Evolutionary conservation across 2,329 filamentous ascomycete species (phyloP).

Genomic region (Metarhizium brunneum): DNA sequence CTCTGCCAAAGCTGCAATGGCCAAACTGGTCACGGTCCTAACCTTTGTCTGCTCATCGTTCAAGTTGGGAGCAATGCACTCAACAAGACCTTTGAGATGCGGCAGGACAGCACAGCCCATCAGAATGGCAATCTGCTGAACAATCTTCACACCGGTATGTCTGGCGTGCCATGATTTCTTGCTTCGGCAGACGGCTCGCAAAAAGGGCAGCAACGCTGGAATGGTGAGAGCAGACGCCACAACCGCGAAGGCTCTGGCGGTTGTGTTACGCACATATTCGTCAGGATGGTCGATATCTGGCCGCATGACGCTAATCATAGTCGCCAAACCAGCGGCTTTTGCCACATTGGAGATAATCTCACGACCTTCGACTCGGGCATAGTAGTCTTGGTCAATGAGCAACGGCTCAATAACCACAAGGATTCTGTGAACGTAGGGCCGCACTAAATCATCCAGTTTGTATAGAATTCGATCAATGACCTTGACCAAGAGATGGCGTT

Average conservation of each 20-base stretch:
- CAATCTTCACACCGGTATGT: slow-evolving; percentile 97
- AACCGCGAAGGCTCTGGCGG: slow-evolving; percentile 91
- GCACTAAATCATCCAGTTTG: slow-evolving; percentile 93
- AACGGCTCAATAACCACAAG: slow-evolving; percentile 97
- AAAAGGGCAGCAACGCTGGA: slow-evolving; percentile 86
- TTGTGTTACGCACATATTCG: slow-evolving; percentile 97
- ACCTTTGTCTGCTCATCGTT: slow-evolving; percentile 99
- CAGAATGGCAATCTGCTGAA: slow-evolving; percentile 95
- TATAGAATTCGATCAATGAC: slow-evolving; percentile 98
- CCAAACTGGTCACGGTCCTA: slow-evolving; percentile 87
- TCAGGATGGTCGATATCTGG: slow-evolving; percentile 98
- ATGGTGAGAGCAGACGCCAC: slow-evolving; percentile 95
- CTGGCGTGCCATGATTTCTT: slow-evolving; percentile 99
- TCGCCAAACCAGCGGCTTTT: slow-evolving; percentile 91
- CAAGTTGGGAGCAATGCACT: slow-evolving; percentile 90
- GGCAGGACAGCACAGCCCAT: slow-evolving; percentile 97
- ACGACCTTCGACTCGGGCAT: slow-evolving; percentile 92
- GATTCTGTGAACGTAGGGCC: slow-evolving; percentile 97
- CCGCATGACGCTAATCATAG: slow-evolving; percentile 99
- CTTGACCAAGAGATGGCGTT: slow-evolving; percentile 95
- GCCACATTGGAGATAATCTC: slow-evolving; percentile 98
- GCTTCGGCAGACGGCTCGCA: slow-evolving; percentile 90
- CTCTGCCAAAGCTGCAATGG: slow-evolving; percentile 89
- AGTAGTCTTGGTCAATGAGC: slow-evolving; percentile 98
- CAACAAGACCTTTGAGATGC: slow-evolving; percentile 89